phyloP scores from a whole-genome alignment of 441 rosid genomes.

The Bocquillonia castaneifolia region DNA sequence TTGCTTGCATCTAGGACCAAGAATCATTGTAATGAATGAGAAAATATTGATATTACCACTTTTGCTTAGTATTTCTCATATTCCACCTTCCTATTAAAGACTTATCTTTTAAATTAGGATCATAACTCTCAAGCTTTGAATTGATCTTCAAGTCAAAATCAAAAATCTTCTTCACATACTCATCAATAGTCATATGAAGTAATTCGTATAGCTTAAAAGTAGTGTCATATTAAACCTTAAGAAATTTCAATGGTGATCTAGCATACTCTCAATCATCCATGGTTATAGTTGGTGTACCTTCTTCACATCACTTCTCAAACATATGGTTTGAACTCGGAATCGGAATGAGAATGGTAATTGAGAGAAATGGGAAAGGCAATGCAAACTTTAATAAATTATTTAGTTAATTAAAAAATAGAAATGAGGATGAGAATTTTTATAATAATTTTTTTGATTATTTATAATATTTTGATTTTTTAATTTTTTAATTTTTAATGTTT shows the following conservation, averaged over 20 bases:
- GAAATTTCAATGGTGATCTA: neutral
- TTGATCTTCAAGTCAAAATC: neutral
- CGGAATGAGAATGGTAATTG: no score
- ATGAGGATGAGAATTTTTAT: no score
- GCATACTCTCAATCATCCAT: conserved; percentile 6
- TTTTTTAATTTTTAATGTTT: no score
- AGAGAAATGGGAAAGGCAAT: no score
- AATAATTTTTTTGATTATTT: no score
- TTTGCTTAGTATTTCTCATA: conserved; percentile 9
- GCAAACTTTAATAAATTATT: no score
- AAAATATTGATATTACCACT: neutral
- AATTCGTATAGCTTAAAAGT: neutral
- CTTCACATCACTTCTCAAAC: neutral
- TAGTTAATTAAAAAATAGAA: no score
- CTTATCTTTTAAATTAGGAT: neutral
- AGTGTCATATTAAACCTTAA: neutral
- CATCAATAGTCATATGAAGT: neutral
- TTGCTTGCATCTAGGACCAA: conserved; percentile 17
- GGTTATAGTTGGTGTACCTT: neutral
- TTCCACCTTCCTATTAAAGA: neutral
- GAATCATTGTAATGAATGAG: neutral
- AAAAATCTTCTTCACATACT: neutral
- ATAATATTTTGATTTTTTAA: no score
- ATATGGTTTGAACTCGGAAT: neutral
- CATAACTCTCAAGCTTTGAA: neutral